Conservation (phyloP, 768 basidiomycete species). For the Hemileccinum rubropunctum region DNA sequence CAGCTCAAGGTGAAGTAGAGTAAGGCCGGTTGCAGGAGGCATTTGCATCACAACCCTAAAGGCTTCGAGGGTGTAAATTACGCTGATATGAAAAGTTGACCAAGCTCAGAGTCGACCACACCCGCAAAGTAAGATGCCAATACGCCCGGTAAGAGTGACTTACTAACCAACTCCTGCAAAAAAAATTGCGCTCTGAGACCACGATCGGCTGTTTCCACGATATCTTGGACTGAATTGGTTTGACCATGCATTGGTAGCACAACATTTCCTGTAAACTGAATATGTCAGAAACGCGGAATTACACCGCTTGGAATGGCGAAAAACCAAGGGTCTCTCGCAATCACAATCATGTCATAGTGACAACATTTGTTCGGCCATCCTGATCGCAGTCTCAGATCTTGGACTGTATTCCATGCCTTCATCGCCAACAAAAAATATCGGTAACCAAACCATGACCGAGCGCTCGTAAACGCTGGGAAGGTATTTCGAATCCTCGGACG, state of each 20-base stretch:
- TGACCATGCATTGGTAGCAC: slow-evolving; percentile 3
- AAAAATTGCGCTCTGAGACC: background rate
- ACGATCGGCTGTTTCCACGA: too few species aligned
- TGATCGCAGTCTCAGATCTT: background rate
- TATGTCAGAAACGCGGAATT: slow-evolving; percentile 3
- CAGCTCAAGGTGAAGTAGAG: background rate
- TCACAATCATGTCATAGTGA: background rate
- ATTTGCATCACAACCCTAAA: background rate
- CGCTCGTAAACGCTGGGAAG: background rate
- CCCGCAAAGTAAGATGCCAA: background rate
- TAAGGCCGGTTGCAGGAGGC: background rate
- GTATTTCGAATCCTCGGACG: background rate
- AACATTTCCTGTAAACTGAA: background rate
- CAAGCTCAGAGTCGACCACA: background rate
- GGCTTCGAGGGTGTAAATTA: background rate
- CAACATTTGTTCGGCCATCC: background rate
- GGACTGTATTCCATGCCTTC: background rate
- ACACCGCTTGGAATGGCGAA: background rate
- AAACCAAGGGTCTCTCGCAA: background rate
- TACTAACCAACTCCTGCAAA: background rate
- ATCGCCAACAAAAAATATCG: background rate
- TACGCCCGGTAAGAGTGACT: background rate
- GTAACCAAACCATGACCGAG: slow-evolving; percentile 11
- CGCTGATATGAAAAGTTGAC: background rate
- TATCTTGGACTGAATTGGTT: background rate